Evolutionary conservation across 2,329 filamentous ascomycete species (phyloP), one percentile per base, ranked within the genome.

Genomic region (Acephala macrosclerotiorum): DNA sequence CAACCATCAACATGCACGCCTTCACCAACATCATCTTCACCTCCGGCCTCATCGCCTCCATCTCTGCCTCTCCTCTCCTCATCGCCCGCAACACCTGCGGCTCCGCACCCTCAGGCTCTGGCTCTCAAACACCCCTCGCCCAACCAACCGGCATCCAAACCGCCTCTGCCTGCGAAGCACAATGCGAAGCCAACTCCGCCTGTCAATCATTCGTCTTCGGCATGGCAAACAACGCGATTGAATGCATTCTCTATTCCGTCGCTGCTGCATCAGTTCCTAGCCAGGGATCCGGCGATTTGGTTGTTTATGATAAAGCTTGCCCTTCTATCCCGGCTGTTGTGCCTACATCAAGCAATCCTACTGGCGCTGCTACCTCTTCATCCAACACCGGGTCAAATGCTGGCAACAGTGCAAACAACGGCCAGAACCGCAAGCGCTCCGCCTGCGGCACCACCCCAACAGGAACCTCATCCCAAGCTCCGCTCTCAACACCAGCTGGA

Each of bases 181-280:
- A 67, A 58, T 71, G 69, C 49, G 60, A 62, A 11, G 66, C 64
- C 20, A 65, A 67, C 40, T 33, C 60, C 18, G 55, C 55, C 22
- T 71, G 70, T 36, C 47, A 64, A 26, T 67, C 70, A 2, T 69
- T 71, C 61, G 60, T 68, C 38, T 71, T 70, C 38, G 69, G 69
- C 12, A 59, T 70, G 59, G 66, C 68, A 16, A 55, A 71, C 47
- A 62, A 60, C 22, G 61, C 14, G 16, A 55, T 55, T 38, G 45
- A 70, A 42, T 72, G 70, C 60, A 70, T 71, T 35, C 68, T 71
- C 49, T 72, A 66, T 66, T 65, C 67, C 11, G 69, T 72, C 1
- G 29, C 70, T 3, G 70, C 70, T 47, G 49, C 70, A 16, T 66
- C 64, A 2, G 57, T 72, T n/a, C 70, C 70, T 18, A 47, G 56